Percentiles rank a stretch among this genome's conserved stretches.
These are phyloP conservation scores for Allomyces macrogynus DNA, from an alignment of 192 early-diverging fungal genomes.

Conservation along the genomic window DNA sequence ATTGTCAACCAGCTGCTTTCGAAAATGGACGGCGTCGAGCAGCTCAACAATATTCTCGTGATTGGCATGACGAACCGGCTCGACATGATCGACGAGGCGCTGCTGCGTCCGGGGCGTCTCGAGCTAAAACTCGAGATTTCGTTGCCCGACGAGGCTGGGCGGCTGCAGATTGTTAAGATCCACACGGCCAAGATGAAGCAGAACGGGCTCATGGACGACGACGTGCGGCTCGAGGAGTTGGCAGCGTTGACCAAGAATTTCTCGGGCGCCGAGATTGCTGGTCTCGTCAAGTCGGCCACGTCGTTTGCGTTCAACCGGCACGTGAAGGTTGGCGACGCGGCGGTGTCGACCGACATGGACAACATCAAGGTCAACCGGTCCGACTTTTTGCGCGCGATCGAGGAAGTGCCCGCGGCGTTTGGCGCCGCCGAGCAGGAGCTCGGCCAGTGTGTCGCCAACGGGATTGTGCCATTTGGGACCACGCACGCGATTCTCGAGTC, in stretches of 20 bases:
- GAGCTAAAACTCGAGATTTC: conserved; percentile 96
- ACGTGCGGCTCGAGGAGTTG: conserved; percentile 69
- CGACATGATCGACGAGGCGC: conserved; percentile 95
- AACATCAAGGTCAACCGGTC: conserved; percentile 66
- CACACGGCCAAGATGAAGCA: conserved; percentile 73
- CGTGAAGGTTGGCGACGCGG: conserved; percentile 78
- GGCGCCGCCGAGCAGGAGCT: conserved; percentile 84
- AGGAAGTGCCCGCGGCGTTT: conserved; percentile 85
- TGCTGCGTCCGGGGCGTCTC: conserved; percentile 82
- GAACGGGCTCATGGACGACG: conserved; percentile 53
- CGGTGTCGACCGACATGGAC: conserved; percentile 62
- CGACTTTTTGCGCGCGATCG: conserved; percentile 74
- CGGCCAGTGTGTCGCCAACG: conserved; percentile 59
- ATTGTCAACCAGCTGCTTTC: conserved; percentile 93
- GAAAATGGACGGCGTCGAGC: conserved; percentile 98
- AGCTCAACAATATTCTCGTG: conserved; percentile 91
- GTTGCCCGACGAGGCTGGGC: conserved; percentile 77
- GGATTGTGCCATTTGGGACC: conserved; percentile 57
- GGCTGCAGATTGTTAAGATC: conserved; percentile 87
- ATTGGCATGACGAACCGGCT: conserved; percentile 98
- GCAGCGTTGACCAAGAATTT: conserved; percentile 86
- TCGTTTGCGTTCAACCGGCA: conserved; percentile 94
- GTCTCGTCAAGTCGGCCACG: conserved; percentile 73
- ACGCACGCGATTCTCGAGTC: conserved; percentile 35
- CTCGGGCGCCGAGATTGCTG: conserved; percentile 90